These are phyloP conservation scores for Peniophora sp. DNA, from an alignment of 1,284 basidiomycete genomes.

Conservation along the genomic window DNA sequence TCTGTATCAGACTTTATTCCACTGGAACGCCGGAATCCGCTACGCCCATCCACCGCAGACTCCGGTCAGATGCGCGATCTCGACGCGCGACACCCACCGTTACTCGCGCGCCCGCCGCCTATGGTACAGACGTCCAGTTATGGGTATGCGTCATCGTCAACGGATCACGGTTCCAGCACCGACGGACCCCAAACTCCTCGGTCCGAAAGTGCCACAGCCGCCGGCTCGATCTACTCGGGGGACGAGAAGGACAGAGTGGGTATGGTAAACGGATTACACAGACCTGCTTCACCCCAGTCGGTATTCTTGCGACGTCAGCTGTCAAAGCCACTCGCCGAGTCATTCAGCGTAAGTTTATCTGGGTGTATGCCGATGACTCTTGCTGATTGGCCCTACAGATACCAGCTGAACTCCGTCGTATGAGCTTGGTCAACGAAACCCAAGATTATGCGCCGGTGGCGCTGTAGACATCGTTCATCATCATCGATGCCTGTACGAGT, in stretches of 20 bases:
- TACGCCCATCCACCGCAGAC: conserved; percentile 19
- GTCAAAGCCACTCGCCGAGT: neutral
- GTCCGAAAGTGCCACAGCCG: neutral
- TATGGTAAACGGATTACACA: neutral
- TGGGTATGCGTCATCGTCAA: neutral
- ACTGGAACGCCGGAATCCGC: neutral
- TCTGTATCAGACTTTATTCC: neutral
- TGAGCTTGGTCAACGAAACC: too few relatives aligned
- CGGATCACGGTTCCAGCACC: neutral
- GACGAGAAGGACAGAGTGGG: neutral
- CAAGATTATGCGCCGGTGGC: too few relatives aligned
- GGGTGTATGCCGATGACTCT: too few relatives aligned
- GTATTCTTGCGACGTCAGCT: neutral
- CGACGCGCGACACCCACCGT: neutral
- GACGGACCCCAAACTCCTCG: neutral
- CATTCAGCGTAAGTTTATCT: too few relatives aligned
- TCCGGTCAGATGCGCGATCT: neutral
- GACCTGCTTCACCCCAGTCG: neutral
- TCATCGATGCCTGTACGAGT: too few relatives aligned
- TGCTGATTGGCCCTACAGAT: too few relatives aligned
- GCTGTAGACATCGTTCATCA: too few relatives aligned
- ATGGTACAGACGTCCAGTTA: neutral
- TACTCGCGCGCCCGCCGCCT: neutral
- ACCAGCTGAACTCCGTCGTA: too few relatives aligned
- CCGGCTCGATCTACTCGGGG: neutral